Conservation (phyloP, 129 eudicot species). For the Helianthus tuberosus region DNA sequence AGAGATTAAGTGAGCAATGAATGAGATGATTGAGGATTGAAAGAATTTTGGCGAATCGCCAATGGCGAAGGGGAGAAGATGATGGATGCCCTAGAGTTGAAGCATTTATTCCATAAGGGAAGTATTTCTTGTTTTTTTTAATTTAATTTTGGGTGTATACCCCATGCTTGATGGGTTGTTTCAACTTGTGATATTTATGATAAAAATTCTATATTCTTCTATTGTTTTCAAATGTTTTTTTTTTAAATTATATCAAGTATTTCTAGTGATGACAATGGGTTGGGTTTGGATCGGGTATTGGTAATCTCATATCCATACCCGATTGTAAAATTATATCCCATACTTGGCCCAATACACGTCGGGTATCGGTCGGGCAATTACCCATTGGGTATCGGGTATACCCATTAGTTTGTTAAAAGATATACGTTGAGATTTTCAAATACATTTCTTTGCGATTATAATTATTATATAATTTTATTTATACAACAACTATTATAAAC, state of each 20-base stretch:
- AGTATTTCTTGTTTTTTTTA: slow-evolving; percentile 21
- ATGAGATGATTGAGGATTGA: neutral
- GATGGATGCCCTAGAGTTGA: slow-evolving; percentile 31
- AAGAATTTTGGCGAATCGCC: slow-evolving; percentile 14
- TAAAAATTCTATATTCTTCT: neutral
- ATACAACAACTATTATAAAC: too few species aligned
- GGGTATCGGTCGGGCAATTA: too few species aligned
- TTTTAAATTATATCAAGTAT: neutral
- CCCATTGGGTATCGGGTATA: too few species aligned
- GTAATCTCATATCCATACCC: too few species aligned
- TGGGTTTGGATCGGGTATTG: too few species aligned
- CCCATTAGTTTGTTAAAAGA: too few species aligned
- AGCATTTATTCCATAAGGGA: slow-evolving; percentile 34
- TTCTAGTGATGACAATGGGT: too few species aligned
- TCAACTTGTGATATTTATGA: slow-evolving; percentile 7
- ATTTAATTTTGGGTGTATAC: slow-evolving; percentile 30
- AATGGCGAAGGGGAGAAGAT: slow-evolving; percentile 21
- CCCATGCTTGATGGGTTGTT: slow-evolving; percentile 5
- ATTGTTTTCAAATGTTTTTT: neutral
- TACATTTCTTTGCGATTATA: too few species aligned
- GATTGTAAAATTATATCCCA: too few species aligned
- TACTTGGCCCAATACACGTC: too few species aligned
- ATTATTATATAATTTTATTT: too few species aligned
- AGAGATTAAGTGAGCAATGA: slow-evolving; percentile 17
- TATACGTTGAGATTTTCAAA: too few species aligned